A percentile compares a stretch with the other conserved stretches of the same genome.
Conservation (phyloP, 2,329 filamentous ascomycete species). For the Fusarium secorum region DNA sequence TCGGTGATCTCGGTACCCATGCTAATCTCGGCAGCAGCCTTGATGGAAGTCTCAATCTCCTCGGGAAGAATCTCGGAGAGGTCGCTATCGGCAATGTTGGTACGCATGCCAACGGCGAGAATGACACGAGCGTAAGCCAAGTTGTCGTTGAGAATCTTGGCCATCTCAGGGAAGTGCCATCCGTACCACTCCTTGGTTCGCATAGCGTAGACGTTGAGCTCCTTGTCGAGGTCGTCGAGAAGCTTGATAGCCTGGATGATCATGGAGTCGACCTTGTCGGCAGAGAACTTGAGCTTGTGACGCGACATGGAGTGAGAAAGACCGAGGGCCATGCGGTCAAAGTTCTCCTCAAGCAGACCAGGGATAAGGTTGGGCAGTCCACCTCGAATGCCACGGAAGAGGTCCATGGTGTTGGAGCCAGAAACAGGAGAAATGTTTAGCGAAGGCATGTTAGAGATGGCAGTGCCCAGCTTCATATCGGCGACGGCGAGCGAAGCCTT, state of each 20-base stretch:
- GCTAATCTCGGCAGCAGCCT: constrained; percentile 92
- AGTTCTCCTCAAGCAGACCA: constrained; percentile 81
- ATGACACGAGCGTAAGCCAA: constrained; percentile 91
- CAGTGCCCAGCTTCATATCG: constrained; percentile 88
- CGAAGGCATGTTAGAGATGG: constrained; percentile 90
- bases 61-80: constrained; percentile 92
- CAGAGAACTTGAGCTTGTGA: constrained; percentile 98
- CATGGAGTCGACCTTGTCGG: constrained; percentile 99
- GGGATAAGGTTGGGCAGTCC: constrained; percentile 91
- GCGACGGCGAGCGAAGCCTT: constrained; percentile 94
- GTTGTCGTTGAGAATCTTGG: constrained; percentile 97
- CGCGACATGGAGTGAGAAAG: constrained; percentile 95
- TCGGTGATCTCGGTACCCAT: constrained; percentile 98
- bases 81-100: constrained; percentile 77
- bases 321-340: constrained; percentile 94
- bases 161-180: constrained; percentile 99
- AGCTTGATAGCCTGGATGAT: constrained; percentile 96
- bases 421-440: constrained; percentile 87
- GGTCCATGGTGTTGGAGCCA: constrained; percentile 67
- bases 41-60: constrained; percentile 90
- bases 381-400: constrained; percentile 93
- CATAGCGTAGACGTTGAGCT: constrained; percentile 99
- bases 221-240: constrained; percentile 96
- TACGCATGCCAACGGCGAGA: constrained; percentile 86
- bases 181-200: constrained; percentile 99